These are phyloP conservation scores for Coniochaeta prunicola DNA, from an alignment of 2,329 filamentous ascomycete genomes.

Conservation along the genomic window DNA sequence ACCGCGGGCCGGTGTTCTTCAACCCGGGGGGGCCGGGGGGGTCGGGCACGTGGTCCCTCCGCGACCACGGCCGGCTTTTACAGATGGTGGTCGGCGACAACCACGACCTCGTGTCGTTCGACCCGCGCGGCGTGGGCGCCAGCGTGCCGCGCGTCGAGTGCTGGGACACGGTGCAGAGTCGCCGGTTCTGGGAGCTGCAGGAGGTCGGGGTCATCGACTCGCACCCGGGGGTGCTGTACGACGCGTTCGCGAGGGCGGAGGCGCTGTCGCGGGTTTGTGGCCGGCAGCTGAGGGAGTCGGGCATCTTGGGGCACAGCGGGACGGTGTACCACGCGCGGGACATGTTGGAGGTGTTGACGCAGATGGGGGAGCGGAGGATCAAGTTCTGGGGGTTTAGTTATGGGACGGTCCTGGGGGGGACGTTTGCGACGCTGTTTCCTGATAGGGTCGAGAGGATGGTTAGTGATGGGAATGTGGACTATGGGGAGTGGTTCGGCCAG, in stretches of 20 bases:
- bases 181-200: constrained; percentile 34
- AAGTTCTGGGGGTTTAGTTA: constrained; percentile 51
- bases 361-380: constrained; percentile 32
- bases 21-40: constrained; percentile 41
- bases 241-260: constrained; percentile 33
- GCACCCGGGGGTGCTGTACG: constrained; percentile 35
- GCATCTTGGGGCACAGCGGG: constrained; percentile 32
- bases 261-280: constrained; percentile 38
- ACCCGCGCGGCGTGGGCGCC: constrained; percentile 43
- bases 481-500: constrained; percentile 45
- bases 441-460: constrained; percentile 42
- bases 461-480: constrained; percentile 46
- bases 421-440: constrained; percentile 45
- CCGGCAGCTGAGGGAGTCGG: constrained; percentile 23
- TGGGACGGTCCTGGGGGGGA: constrained; percentile 43
- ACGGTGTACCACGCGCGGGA: constrained; percentile 38
- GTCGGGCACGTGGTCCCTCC: constrained; percentile 30
- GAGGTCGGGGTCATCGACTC: constrained; percentile 38
- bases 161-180: constrained; percentile 35
- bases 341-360: constrained; percentile 37
- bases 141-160: constrained; percentile 44
- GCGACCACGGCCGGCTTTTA: constrained; percentile 22
- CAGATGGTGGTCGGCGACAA: constrained; percentile 40
- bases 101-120: constrained; percentile 43
- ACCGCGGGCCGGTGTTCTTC: constrained; percentile 28